Conservation (phyloP, 257 asterid species). For the Nyctanthes arbortristis region DNA sequence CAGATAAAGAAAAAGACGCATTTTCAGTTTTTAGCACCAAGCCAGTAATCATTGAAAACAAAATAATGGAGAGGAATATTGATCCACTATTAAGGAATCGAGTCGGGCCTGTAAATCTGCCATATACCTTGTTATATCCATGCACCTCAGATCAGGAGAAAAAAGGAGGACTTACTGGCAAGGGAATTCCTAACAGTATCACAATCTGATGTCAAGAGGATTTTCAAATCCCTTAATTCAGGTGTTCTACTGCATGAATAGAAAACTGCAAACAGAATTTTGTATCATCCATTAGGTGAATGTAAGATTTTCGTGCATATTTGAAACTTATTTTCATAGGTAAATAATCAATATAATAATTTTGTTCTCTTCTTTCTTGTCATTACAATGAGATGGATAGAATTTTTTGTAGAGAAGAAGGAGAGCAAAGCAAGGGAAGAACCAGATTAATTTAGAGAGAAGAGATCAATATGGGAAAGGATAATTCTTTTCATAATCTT, state of each 20-base stretch:
- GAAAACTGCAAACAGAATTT: not conserved
- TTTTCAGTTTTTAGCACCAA: slow-evolving; percentile 38
- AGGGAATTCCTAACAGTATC: slow-evolving; percentile 52
- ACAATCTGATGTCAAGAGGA: slow-evolving; percentile 22
- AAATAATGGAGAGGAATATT: slow-evolving; percentile 35
- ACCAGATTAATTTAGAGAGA: too few relatives aligned
- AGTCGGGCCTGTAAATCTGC: slow-evolving; percentile 40
- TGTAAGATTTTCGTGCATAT: not conserved
- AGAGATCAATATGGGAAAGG: too few relatives aligned
- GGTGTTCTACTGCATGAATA: not conserved
- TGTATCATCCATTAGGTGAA: not conserved
- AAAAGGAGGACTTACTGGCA: slow-evolving; percentile 43
- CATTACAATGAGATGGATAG: not conserved
- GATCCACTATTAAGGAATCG: slow-evolving; percentile 40
- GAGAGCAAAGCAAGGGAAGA: too few relatives aligned
- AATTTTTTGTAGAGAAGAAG: too few relatives aligned
- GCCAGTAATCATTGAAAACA: slow-evolving; percentile 32
- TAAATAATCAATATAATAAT: not conserved
- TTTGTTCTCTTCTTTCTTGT: not conserved
- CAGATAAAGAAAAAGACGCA: slow-evolving; percentile 34
- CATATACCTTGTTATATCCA: slow-evolving; percentile 48
- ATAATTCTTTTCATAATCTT: too few relatives aligned
- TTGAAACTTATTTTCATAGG: not conserved
- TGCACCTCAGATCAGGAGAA: slow-evolving; percentile 25
- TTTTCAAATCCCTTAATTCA: not conserved